Evolutionary conservation across 257 asterid species (phyloP).

Genomic region (Apocynum venetum): DNA sequence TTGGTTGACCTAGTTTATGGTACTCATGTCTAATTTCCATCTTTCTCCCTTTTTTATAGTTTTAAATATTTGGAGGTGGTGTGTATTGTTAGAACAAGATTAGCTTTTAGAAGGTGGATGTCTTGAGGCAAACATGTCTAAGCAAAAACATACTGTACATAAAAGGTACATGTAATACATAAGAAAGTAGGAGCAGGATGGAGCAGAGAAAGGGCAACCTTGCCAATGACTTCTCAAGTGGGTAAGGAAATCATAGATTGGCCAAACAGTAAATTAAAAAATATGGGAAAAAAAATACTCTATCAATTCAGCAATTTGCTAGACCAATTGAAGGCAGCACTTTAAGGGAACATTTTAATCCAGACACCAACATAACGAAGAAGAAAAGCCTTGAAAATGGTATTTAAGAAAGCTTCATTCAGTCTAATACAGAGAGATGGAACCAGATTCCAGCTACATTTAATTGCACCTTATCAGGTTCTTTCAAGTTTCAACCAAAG

Average conservation of each 20-base stretch:
- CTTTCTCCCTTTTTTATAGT: too few relatives aligned
- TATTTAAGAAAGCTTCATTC: neutral
- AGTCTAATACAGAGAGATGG: neutral
- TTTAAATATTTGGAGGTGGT: neutral
- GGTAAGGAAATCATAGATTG: neutral
- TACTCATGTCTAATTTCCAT: neutral
- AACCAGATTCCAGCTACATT: neutral
- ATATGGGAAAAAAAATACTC: neutral
- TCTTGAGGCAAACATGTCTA: neutral
- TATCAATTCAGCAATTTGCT: too few relatives aligned
- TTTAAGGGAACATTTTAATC: neutral
- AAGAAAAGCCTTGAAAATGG: neutral
- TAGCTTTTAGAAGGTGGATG: neutral
- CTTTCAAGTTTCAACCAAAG: neutral
- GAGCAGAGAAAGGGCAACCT: neutral
- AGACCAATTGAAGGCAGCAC: neutral
- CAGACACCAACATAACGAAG: neutral
- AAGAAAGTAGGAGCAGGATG: neutral
- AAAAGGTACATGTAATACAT: neutral
- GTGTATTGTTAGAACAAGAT: neutral
- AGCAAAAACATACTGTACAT: neutral
- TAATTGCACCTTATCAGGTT: neutral
- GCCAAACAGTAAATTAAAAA: too few relatives aligned
- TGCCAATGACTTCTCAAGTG: neutral
- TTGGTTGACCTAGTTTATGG: neutral